A percentile compares a stretch with the other conserved stretches of the same genome.
Conservation (phyloP, 1,284 basidiomycete genomes). For the Puccinia coronata region DNA sequence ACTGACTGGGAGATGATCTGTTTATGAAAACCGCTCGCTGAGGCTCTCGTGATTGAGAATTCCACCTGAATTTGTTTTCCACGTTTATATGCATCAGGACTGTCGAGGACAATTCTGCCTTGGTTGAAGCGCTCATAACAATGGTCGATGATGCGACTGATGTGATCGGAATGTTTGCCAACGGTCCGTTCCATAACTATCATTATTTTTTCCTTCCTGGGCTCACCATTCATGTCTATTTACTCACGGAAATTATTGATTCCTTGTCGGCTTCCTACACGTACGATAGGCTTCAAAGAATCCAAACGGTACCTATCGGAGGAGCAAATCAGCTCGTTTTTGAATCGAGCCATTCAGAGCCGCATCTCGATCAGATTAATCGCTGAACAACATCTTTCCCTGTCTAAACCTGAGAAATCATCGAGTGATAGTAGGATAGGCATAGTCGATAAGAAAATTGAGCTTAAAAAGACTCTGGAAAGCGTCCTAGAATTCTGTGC, state of each 20-base stretch:
- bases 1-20: background rate
- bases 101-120: slow-evolving; percentile 17
- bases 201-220: background rate
- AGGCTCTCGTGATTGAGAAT: no score
- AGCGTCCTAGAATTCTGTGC: slow-evolving; percentile 17
- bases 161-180: slow-evolving; percentile 44
- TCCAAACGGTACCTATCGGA: slow-evolving; percentile 38
- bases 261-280: no score
- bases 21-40: no score
- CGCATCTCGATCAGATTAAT: slow-evolving; percentile 40
- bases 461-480: slow-evolving; percentile 20
- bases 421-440: slow-evolving; percentile 13
- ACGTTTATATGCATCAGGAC: background rate
- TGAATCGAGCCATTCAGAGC: slow-evolving; percentile 36
- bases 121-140: slow-evolving; percentile 17
- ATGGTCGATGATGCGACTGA: slow-evolving; percentile 45
- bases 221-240: background rate
- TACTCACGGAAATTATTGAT: no score
- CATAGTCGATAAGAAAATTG: slow-evolving; percentile 29
- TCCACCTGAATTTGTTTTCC: background rate
- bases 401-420: slow-evolving; percentile 14
- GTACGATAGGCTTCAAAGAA: slow-evolving; percentile 47
- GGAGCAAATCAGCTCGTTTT: slow-evolving; percentile 40
- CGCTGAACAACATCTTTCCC: slow-evolving; percentile 40
- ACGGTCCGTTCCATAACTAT: slow-evolving; percentile 1